Percentiles rank a stretch among this genome's conserved stretches.
phyloP scores from a whole-genome alignment of 257 asterid genomes.

The Plantago major region DNA sequence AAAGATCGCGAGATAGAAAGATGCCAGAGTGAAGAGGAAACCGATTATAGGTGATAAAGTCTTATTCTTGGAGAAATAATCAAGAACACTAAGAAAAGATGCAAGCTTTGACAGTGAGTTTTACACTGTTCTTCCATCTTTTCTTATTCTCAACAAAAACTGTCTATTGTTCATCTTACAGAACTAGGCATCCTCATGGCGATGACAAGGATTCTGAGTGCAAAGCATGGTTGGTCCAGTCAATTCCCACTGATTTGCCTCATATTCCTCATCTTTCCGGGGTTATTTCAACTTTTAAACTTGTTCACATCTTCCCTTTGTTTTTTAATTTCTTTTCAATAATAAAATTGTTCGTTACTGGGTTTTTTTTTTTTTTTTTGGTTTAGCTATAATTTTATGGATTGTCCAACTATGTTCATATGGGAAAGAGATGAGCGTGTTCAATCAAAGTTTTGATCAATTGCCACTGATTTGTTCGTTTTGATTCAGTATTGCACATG shows the following conservation, averaged over 20 bases:
- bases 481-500: no score
- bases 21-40: no score
- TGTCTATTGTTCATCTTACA: conserved; percentile 18
- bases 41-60: not conserved
- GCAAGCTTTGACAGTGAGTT: conserved; percentile 22
- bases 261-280: conserved; percentile 57
- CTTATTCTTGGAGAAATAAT: conserved; percentile 5
- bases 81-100: conserved; percentile 17
- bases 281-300: conserved; percentile 64
- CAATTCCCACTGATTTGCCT: conserved; percentile 84
- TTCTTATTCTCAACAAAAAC: conserved; percentile 12
- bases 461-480: no score
- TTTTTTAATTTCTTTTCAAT: no score
- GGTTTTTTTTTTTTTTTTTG: no score
- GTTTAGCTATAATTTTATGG: no score
- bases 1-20: no score
- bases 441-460: no score
- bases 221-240: conserved; percentile 87
- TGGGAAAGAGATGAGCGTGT: no score
- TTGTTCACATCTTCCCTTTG: not conserved
- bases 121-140: conserved; percentile 15
- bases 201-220: conserved; percentile 25
- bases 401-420: no score
- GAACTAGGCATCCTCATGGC: not conserved
- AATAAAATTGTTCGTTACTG: no score